Base-by-base conservation (phyloP, 2,329 filamentous ascomycete species). In the Camptophora hylomeconis region DNA sequence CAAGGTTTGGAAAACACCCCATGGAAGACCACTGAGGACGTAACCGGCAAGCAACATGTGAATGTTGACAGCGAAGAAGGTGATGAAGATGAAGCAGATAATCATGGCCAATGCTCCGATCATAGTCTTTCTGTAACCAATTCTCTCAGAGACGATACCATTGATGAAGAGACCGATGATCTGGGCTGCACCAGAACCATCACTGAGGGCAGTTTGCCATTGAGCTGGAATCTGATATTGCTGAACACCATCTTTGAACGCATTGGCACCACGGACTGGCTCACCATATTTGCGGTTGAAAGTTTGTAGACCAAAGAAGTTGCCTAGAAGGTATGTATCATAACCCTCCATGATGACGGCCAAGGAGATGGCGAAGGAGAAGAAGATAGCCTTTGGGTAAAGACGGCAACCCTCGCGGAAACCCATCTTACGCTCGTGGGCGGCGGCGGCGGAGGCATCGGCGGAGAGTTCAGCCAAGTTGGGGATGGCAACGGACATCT, bases 341-440 rank as follows among this genome's bases (percentile, higher is more conserved):
- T 45, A 45, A 15, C 42, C 41, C 20, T 41, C 39, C 41, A 45
- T 44, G 32, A 44, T 39, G 23, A 45, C 37, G n/a, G 42, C 40
- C 7, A 42, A 19, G 11, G 31, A 33, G 13, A 33, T 28, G 16
- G 26, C 31, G 20, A 24, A 25, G 44, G 76, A 82, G 81, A 82
- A 92, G 15, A 61, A 67, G 33, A 92, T 75, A 12, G 83, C 83
- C 60, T 92, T 89, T 35, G 82, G 83, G 50, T 93, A 93, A 17
- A 89, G 65, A 47, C 65, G 72, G 51, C 92, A 65, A 37, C 82
- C 84, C 58, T 92, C 72, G 49, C 69, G 48, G 17, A 67, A 42
- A 20, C 37, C 38, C 41, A 44, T 40, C 14, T 30, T 40, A 22
- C 31, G 35, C 26, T 44, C 41, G 12, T 38, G 30, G 3, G 40